Conservation (phyloP, 75 land plant species). For the Chamaecyparis obtusa region DNA sequence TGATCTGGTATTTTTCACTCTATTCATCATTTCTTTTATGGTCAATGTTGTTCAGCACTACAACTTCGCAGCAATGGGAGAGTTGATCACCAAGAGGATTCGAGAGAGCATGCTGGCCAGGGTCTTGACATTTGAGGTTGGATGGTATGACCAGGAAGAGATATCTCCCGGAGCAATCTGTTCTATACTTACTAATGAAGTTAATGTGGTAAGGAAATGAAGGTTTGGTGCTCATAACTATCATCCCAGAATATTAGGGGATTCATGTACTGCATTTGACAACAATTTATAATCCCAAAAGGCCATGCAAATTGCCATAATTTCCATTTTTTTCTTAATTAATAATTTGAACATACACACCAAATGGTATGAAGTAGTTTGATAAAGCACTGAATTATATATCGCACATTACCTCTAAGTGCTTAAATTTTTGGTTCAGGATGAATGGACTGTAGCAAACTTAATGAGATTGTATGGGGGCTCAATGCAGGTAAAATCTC, state of each 20-base stretch:
- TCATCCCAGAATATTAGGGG: neutral
- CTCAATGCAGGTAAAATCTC: constrained; percentile 24
- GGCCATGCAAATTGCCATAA: neutral
- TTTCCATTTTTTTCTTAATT: neutral
- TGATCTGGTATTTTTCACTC: constrained; percentile 43
- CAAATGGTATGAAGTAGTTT: too few relatives aligned
- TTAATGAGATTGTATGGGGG: neutral
- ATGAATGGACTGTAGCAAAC: neutral
- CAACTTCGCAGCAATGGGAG: constrained; percentile 78
- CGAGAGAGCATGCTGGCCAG: constrained; percentile 60
- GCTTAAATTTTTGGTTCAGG: neutral
- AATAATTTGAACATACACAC: too few relatives aligned
- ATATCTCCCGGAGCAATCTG: constrained; percentile 68
- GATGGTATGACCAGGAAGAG: constrained; percentile 85
- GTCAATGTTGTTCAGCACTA: constrained; percentile 70
- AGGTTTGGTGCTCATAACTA: neutral
- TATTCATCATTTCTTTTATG: constrained; percentile 43
- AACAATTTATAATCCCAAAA: too few relatives aligned
- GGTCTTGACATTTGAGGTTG: constrained; percentile 69
- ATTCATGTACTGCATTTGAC: neutral
- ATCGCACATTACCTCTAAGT: too few relatives aligned
- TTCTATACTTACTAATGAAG: constrained; percentile 46
- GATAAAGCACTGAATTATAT: too few relatives aligned
- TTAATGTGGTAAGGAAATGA: constrained; percentile 31
- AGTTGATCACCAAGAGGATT: constrained; percentile 52